Evolutionary conservation across 2,329 filamentous ascomycete genomes (phyloP).

Genomic region (Exophiala viscosa): DNA sequence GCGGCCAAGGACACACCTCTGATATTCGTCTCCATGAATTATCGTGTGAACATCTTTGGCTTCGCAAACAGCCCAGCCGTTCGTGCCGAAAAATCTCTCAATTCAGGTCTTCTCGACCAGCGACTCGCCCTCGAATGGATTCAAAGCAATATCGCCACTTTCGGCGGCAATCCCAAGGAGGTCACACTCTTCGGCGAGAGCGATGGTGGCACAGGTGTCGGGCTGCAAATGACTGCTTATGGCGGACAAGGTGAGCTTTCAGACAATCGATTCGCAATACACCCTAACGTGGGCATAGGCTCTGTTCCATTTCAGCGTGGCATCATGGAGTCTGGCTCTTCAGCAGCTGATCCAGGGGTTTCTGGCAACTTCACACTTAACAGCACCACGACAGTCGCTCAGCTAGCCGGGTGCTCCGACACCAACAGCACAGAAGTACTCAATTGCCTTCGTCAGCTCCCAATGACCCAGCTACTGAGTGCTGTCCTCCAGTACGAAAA

Average conservation of each 20-base stretch:
- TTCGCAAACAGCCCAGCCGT: slow-evolving; percentile 30
- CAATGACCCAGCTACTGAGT: slow-evolving; percentile 4
- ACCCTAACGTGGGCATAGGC: slow-evolving; percentile 27
- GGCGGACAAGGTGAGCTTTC: slow-evolving; percentile 32
- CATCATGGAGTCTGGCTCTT: slow-evolving; percentile 43
- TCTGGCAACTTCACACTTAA: slow-evolving; percentile 43
- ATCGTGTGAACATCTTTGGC: slow-evolving; percentile 34
- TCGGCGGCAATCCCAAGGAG: slow-evolving; percentile 24
- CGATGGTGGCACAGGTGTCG: slow-evolving; percentile 47
- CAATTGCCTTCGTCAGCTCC: slow-evolving; percentile 5
- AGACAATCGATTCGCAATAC: background rate
- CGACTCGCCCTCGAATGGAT: slow-evolving; percentile 25
- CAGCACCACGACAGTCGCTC: slow-evolving; percentile 12
- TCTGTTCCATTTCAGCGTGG: slow-evolving; percentile 46
- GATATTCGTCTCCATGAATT: slow-evolving; percentile 23
- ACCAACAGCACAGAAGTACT: slow-evolving; percentile 6
- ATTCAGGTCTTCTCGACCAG: slow-evolving; percentile 34
- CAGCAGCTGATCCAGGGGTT: slow-evolving; percentile 52
- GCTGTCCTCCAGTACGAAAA: slow-evolving; percentile 14
- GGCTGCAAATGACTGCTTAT: slow-evolving; percentile 50
- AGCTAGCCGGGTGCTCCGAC: slow-evolving; percentile 8
- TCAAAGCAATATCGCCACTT: slow-evolving; percentile 24
- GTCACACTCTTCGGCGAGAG: slow-evolving; percentile 42
- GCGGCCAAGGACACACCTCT: slow-evolving; percentile 13
- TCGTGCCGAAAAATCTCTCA: slow-evolving; percentile 34